Conservation (phyloP, 1,284 basidiomycete genomes). For the Fistulinella staudtii region DNA sequence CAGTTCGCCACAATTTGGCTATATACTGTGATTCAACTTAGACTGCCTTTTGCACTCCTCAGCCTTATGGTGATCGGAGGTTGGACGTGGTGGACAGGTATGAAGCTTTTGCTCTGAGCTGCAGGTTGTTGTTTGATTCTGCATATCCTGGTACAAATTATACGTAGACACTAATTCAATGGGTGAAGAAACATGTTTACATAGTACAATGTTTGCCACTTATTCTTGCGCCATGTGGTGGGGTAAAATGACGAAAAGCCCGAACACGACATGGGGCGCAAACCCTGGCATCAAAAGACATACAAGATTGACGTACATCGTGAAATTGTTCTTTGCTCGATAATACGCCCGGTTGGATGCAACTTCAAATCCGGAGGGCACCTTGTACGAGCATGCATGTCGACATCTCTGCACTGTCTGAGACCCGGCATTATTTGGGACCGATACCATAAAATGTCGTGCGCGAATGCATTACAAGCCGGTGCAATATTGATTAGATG, state of each 20-base stretch:
- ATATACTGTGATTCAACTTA: constrained; percentile 64
- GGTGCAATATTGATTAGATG: constrained; percentile 32
- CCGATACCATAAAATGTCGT: background rate
- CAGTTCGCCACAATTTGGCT: constrained; percentile 74
- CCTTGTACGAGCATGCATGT: constrained; percentile 79
- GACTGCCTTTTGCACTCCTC: constrained; percentile 56
- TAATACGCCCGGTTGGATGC: constrained; percentile 73
- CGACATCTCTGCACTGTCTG: too few species aligned
- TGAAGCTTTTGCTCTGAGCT: constrained; percentile 42
- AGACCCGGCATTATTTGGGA: background rate
- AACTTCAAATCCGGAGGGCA: constrained; percentile 65
- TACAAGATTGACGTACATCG: background rate
- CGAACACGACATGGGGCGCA: constrained; percentile 5
- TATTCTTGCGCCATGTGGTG: constrained; percentile 1
- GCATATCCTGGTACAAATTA: background rate
- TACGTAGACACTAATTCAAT: constrained; percentile 1
- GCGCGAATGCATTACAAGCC: constrained; percentile 2
- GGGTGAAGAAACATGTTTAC: background rate
- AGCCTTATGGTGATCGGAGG: constrained; percentile 49
- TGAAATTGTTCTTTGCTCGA: constrained; percentile 59
- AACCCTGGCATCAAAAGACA: background rate
- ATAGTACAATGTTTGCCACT: constrained; percentile 16
- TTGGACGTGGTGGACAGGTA: constrained; percentile 59
- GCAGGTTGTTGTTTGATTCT: background rate
- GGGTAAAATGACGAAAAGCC: background rate